These are phyloP conservation scores for Luffa acutangula DNA, from an alignment of 306 rosid genomes.

Conservation along the genomic window DNA sequence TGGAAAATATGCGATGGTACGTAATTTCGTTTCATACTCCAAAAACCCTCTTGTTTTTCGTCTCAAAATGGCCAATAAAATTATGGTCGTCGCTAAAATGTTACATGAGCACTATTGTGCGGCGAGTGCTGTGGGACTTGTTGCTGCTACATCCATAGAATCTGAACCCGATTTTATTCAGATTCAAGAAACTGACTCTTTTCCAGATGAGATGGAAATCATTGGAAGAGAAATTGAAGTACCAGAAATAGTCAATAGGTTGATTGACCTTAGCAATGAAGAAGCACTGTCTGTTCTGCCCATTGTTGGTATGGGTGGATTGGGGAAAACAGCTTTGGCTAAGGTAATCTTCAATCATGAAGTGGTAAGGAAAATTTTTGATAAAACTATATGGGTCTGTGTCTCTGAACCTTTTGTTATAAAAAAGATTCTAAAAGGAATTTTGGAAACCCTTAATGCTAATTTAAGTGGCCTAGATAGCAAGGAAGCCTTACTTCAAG, in stretches of 20 bases:
- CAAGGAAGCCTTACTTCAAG: not conserved
- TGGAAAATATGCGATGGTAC: not conserved
- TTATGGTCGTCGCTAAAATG: not conserved
- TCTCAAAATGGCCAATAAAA: not conserved
- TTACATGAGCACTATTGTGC: not conserved
- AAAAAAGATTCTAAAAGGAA: not conserved
- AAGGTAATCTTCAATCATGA: not conserved
- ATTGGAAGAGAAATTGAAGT: not conserved
- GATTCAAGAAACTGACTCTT: not conserved
- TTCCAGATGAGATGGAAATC: not conserved
- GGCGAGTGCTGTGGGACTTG: not conserved
- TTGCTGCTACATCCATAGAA: not conserved
- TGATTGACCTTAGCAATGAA: not conserved
- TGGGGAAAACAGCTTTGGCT: constrained; percentile 15
- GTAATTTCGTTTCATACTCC: not conserved
- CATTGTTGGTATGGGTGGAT: constrained; percentile 13
- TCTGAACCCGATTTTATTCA: not conserved
- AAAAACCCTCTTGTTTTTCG: not conserved
- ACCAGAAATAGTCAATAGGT: not conserved
- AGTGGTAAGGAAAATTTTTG: not conserved
- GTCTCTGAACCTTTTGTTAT: constrained; percentile 3
- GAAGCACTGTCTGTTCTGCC: not conserved
- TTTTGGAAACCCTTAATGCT: not conserved
- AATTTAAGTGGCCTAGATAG: not conserved
- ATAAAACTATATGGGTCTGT: constrained; percentile 11